Evolutionary conservation across 2,329 filamentous ascomycete genomes (phyloP), one percentile per base, ranked within the genome.

Genomic region (Colletotrichum sublineola): DNA sequence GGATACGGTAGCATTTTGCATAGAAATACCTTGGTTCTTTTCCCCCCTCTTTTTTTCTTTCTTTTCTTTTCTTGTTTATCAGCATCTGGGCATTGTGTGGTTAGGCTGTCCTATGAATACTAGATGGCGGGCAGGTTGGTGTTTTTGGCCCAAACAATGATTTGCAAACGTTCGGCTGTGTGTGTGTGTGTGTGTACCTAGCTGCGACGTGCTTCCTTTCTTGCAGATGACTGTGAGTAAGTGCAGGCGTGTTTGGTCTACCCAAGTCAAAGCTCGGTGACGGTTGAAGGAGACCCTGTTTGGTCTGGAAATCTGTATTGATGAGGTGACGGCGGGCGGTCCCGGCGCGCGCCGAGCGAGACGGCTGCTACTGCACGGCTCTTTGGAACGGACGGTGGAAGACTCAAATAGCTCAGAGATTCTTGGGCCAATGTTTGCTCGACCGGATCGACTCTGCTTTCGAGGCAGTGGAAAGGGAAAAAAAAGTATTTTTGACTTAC

Each of bases 31-130:
- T 67, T 12, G 18, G 31, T 61, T 52, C 9, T 57, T 48, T 40
- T 62, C 14, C 2, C 79, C 15, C 8, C 8, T 24, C 8, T 4
- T 46, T 7, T 60, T 24, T 24, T 24, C 24, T 24, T 24, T 24
- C 24, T 24, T 4, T 46, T 7, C 15, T 53, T 60, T 40, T 62
- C 31, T 5, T 40, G 76, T 11, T 80, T 18, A 31, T 29, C 36
- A 38, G 46, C 61, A 63, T 53, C 36, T n/a, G 33, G 61, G 81
- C n/a, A 74, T 74, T 8, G 79, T 74, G 78, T 73, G 78, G 61
- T 65, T 81, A 44, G 76, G 77, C 0, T 76, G 75, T 5, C 40
- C 29, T 31, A 40, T 48, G 58, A 48, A 61, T 29, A 36, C 5
- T 69, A 69, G 65, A 73, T 20, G 50, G 50, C 18, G 57, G 15